Evolutionary conservation across 2,329 filamentous ascomycete species (phyloP), one percentile per base, ranked within the genome.

Genomic region (Pestalotiopsis sp.): DNA sequence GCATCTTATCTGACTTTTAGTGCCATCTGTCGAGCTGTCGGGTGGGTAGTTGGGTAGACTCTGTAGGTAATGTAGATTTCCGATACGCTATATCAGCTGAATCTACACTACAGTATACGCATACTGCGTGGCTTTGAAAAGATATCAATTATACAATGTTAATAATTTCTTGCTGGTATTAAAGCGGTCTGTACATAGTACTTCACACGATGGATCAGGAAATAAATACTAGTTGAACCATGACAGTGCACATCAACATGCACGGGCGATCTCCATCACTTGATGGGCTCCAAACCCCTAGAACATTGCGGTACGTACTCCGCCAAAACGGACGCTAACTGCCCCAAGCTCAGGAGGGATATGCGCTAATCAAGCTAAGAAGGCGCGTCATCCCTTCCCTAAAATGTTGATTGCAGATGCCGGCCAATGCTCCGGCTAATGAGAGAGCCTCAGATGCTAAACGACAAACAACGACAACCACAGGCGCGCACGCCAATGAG

Each of bases 381-480:
- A 52, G 45, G 45, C 45, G 45, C 45, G 45, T 52, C 45, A 52
- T 52, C 45, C 45, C 45, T 52, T 9, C 45, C 20, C 45, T 52
- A 52, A 52, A 52, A 52, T 52, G 17, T 52, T 20, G 45, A 52
- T 20, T 52, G 45, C 17, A 52, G 45, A n/a, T 52, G 45, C 45
- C 45, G 17, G 17, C 17, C 7, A 52, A 52, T 5, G 17, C 25
- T 60, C 14, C 57, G 23, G 57, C 25, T 36, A 60, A 60, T 27
- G 12, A 31, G 23, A 27, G 31, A 23, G 20, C 4, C 57, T 17
- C n/a, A 7, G 17, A 23, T 36, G 57, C 57, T 36, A 11, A 12
- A 60, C 62, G 13, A 64, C 62, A 25, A 25, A n/a, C n/a, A 64
- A 45, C 62, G 38, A 64, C 27, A n/a, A 62, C 25, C 13, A 62